Evolutionary conservation across 768 basidiomycete species (phyloP).

Genomic region (Leccinum rimulosum): DNA sequence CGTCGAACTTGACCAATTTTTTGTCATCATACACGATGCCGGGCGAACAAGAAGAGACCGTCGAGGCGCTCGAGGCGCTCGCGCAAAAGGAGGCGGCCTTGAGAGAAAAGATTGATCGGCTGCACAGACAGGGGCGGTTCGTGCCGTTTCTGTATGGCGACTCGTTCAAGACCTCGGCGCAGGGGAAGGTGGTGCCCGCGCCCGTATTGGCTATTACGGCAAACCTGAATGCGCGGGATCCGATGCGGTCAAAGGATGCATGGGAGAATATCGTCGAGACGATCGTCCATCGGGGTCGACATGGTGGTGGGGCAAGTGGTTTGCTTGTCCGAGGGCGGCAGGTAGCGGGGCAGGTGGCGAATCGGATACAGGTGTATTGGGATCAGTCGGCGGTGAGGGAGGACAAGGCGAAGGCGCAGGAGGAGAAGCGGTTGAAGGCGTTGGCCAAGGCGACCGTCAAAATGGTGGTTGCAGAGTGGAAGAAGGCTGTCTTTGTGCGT

Average conservation of each 20-base stretch:
- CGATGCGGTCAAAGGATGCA: conserved; percentile 36
- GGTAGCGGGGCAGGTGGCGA: conserved; percentile 56
- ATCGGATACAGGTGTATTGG: conserved; percentile 72
- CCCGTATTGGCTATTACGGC: conserved; percentile 8
- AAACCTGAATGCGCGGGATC: conserved; percentile 23
- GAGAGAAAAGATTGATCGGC: conserved; percentile 40
- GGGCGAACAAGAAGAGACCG: conserved; percentile 47
- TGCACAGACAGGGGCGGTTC: conserved; percentile 50
- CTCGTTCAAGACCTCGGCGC: conserved; percentile 5
- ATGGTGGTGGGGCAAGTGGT: conserved; percentile 11
- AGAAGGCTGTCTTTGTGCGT: conserved; percentile 80
- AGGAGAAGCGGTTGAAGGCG: conserved; percentile 63
- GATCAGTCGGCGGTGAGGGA: conserved; percentile 62
- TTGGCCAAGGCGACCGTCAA: conserved; percentile 72
- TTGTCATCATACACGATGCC: conserved; percentile 62
- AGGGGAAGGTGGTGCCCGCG: conserved; percentile 3
- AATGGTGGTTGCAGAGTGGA: conserved; percentile 78
- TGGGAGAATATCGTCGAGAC: conserved; percentile 63
- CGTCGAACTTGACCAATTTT: conserved; percentile 52
- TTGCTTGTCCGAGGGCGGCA: conserved; percentile 35
- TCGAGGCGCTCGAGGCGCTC: conserved; percentile 35
- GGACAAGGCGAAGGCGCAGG: conserved; percentile 53
- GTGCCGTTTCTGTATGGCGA: conserved; percentile 38
- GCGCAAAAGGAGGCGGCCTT: conserved; percentile 45
- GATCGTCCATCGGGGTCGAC: conserved; percentile 31